Evolutionary conservation across 2,329 filamentous ascomycete genomes (phyloP), one percentile per base, ranked within the genome.

Genomic region (Aspergillus fischeri): DNA sequence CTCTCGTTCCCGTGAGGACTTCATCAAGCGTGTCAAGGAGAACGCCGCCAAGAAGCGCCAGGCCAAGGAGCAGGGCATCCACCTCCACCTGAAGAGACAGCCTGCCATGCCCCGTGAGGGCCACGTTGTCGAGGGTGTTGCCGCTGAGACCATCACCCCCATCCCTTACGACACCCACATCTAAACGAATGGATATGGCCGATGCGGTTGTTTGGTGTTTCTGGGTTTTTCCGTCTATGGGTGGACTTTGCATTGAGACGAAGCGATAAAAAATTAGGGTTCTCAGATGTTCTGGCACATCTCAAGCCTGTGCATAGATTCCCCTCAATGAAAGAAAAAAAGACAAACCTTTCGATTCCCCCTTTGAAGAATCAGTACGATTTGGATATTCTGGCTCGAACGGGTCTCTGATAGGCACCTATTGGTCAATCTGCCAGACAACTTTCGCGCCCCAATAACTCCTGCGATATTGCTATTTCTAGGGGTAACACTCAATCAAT

Each of bases 121-220:
- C 66, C 85, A 86, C 78, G 92, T 87, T 65, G 86, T 97, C 77
- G 89, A 86, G 81, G 88, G 91, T 77, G 90, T 91, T 83, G 84
- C 86, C 77, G 91, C 92, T 65, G 91, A 97, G 87, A 97, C 90
- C 71, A 86, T 97, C 73, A 86, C 87, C 63, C 92, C 93, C 70
- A 85, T 97, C 71, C 81, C 94, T 74, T 99, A 97, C 87, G 94
- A 97, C 86, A 99, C 94, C 73, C 93, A 91, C 76, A 97, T 99
- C 80, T 99, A 94, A 86, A 75, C 67, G 69, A 67, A 68, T 66
- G 62, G 67, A 65, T 64, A 67, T 61, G 67, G 68, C 65, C 64
- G 68, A 67, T 67, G 69, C 67, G 71, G 72, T 71, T 72, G 64
- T 69, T 69, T 67, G 71, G 71, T 74, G 73, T 75, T 73, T 67